Evolutionary conservation across 176 grass and related monocot species (phyloP).

Genomic region (Saccharum spontaneum): DNA sequence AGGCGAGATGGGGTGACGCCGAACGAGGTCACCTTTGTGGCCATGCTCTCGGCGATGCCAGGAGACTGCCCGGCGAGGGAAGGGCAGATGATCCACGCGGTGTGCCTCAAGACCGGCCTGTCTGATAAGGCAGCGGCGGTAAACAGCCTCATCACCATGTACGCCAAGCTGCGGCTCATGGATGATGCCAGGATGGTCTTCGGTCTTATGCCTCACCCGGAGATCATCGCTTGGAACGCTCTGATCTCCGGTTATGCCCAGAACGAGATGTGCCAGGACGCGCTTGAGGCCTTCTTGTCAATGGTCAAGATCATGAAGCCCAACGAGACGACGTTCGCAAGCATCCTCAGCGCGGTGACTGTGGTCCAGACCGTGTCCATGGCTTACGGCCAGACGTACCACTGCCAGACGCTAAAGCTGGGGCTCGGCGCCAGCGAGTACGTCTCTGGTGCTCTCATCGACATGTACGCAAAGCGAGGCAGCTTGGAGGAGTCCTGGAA

Average conservation of each 20-base stretch:
- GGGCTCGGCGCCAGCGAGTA: slow-evolving; percentile 54
- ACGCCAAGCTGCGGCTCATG: slow-evolving; percentile 55
- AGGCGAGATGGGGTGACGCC: slow-evolving; percentile 48
- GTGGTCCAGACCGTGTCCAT: slow-evolving; percentile 53
- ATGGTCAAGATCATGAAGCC: slow-evolving; percentile 56
- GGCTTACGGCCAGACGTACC: slow-evolving; percentile 67
- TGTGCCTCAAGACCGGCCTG: slow-evolving; percentile 54
- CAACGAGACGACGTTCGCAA: slow-evolving; percentile 74
- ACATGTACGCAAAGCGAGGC: slow-evolving; percentile 90
- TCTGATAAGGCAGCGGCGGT: slow-evolving; percentile 47
- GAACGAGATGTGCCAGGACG: slow-evolving; percentile 61
- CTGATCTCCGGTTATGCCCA: slow-evolving; percentile 78
- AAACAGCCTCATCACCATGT: slow-evolving; percentile 91
- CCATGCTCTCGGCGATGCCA: slow-evolving; percentile 60
- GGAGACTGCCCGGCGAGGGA: slow-evolving; percentile 34
- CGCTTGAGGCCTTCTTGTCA: slow-evolving; percentile 55
- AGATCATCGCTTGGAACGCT: slow-evolving; percentile 83
- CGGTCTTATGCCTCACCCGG: slow-evolving; percentile 32
- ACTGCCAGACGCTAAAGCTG: slow-evolving; percentile 52
- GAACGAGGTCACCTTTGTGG: slow-evolving; percentile 88
- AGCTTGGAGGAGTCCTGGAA: slow-evolving; percentile 58
- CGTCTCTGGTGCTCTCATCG: slow-evolving; percentile 71
- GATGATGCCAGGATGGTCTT: slow-evolving; percentile 61
- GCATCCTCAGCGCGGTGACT: slow-evolving; percentile 67
- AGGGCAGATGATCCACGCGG: slow-evolving; percentile 65